These are phyloP conservation scores for Gloeopeniophorella convolvens DNA, from an alignment of 768 basidiomycete genomes.

Conservation along the genomic window DNA sequence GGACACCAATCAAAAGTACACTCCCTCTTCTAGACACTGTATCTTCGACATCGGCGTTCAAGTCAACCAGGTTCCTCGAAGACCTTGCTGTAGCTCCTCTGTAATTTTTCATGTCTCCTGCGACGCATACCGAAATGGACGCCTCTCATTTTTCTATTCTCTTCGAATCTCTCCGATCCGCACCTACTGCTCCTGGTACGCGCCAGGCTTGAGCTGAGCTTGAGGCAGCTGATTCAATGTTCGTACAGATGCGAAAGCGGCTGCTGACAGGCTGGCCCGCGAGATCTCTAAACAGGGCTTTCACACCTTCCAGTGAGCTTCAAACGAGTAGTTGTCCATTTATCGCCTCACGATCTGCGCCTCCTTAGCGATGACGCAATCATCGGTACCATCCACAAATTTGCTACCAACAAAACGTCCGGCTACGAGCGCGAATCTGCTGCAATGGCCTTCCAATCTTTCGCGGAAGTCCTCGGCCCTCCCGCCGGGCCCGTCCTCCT, in stretches of 20 bases:
- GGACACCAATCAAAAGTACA: conserved; percentile 6
- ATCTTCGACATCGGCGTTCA: neutral
- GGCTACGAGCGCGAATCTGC: conserved; percentile 86
- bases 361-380: conserved; percentile 52
- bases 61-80: conserved; percentile 1
- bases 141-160: conserved; percentile 40
- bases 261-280: conserved; percentile 73
- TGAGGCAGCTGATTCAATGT: neutral
- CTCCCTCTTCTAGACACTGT: conserved; percentile 5
- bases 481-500: conserved; percentile 69
- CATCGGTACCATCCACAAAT: conserved; percentile 56
- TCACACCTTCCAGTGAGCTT: conserved; percentile 52
- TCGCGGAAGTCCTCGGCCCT: conserved; percentile 64
- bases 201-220: neutral
- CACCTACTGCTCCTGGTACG: conserved; percentile 35
- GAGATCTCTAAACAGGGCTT: conserved; percentile 60
- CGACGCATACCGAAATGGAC: conserved; percentile 40
- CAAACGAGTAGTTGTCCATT: conserved; percentile 1
- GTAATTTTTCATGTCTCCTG: conserved; percentile 43
- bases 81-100: neutral
- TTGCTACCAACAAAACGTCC: conserved; percentile 79
- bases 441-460: conserved; percentile 71
- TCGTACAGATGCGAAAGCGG: conserved; percentile 68
- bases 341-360: conserved; percentile 16
- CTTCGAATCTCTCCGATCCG: conserved; percentile 34